Evolutionary conservation across 352 stramenopile species (phyloP), one percentile per base, ranked within the genome.

Genomic region (Saprolegnia parasitica): DNA sequence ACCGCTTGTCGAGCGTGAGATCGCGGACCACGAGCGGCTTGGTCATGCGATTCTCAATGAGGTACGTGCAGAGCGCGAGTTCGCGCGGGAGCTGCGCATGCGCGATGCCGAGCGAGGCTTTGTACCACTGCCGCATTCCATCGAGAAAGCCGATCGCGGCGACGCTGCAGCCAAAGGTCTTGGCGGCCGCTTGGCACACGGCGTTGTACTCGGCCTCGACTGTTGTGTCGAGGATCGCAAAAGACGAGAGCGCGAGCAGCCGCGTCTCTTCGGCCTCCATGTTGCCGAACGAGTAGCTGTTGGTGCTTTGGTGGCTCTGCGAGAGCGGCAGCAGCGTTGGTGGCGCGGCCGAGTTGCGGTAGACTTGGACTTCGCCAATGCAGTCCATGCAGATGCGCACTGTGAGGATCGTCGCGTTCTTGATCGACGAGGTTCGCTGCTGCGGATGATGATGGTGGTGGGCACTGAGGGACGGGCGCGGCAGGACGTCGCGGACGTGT

Each of bases 11-110:
- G 57, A 87, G 76, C 0, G 77, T 75, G 8, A 82, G 83, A 71
- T 98, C 91, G 58, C 87, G 81, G 21, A 98, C 77, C 54, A 95
- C 78, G 0, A 89, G 90, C 11, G 85, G 77, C 1, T 78, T 72
- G 4, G 71, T 63, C 10, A 71, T 81, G 26, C 82, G 74, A 18
- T 42, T 9, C 42, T 67, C 58, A 13, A 89, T 61, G 20, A 90
- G 39, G 8, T 84, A 74, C 5, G 79, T 78, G 67, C 85, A 93
- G 56, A 93, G 87, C 18, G 83, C 78, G 32, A 90, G 76, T 15
- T 90, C 76, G 0, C 81, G 79, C 4, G 85, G 85, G 55, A 91
- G 56, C 52, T 87, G 77, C 0, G 74, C 57, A 63, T 88, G 83
- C 1, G 82, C 77, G 49, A 93, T 91, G 8, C 85, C 83, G 23